phyloP scores from a whole-genome alignment of 2,329 filamentous ascomycete species.

The Fusarium algeriense region DNA sequence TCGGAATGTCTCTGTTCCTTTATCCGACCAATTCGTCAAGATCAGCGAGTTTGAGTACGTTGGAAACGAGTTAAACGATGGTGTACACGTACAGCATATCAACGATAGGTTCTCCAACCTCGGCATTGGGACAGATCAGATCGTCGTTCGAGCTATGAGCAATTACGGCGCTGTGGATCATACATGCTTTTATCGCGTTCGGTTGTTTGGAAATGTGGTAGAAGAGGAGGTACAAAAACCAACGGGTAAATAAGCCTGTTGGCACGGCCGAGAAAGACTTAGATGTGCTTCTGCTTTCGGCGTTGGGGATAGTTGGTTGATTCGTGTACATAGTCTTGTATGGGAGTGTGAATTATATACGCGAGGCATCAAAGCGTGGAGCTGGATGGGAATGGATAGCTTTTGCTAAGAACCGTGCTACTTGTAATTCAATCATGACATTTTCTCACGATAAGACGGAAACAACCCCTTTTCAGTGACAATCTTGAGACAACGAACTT shows the following conservation, averaged over 20 bases:
- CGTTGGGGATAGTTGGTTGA: conserved; percentile 4
- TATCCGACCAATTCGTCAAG: conserved; percentile 63
- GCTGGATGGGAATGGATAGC: conserved; percentile 32
- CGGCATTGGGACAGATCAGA: conserved; percentile 61
- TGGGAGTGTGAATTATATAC: conserved; percentile 25
- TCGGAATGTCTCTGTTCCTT: conserved; percentile 49
- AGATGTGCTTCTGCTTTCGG: background rate
- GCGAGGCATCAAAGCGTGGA: conserved; percentile 32
- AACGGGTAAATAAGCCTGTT: background rate
- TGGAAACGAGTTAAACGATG: conserved; percentile 56
- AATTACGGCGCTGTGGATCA: conserved; percentile 71
- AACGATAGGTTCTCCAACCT: conserved; percentile 63
- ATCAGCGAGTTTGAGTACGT: conserved; percentile 69
- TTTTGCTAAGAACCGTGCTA: conserved; percentile 21
- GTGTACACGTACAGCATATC: conserved; percentile 66
- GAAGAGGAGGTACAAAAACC: background rate
- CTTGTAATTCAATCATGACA: conserved; percentile 17
- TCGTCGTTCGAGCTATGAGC: conserved; percentile 67
- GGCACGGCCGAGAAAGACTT: background rate
- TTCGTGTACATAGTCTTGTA: conserved; percentile 23
- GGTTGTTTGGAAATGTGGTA: conserved; percentile 61
- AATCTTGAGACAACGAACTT: background rate
- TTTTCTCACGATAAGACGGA: conserved; percentile 8
- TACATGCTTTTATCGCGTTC: conserved; percentile 75
- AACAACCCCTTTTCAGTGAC: background rate